Percentiles rank a stretch among this genome's conserved stretches.
phyloP scores from a whole-genome alignment of 768 basidiomycete genomes.

The Mycena sanguinolenta region DNA sequence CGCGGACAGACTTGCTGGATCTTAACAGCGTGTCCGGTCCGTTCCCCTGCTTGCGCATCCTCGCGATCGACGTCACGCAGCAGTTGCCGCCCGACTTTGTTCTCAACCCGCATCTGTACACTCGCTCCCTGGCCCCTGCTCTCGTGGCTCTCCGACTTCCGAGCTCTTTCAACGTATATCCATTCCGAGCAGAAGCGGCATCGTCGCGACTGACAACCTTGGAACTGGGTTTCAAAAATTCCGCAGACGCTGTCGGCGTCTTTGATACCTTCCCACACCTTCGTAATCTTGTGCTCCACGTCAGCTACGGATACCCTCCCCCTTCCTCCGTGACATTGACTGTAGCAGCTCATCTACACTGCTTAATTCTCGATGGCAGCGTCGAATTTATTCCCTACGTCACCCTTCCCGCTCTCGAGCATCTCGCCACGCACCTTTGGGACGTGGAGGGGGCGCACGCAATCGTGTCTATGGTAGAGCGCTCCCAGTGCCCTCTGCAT shows the following conservation, averaged over 20 bases:
- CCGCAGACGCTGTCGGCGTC: neutral
- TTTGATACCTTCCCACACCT: neutral
- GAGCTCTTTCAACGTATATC: neutral
- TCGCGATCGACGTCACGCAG: neutral
- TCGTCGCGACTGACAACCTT: neutral
- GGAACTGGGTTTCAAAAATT: neutral
- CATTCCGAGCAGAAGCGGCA: neutral
- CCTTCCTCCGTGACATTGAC: neutral
- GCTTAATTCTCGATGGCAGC: neutral
- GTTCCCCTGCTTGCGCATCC: neutral
- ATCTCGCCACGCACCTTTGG: neutral
- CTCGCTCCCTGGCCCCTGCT: neutral
- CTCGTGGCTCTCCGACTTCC: neutral
- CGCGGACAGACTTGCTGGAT: neutral
- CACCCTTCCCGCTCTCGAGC: neutral
- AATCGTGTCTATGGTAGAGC: neutral
- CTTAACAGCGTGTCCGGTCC: constrained; percentile 2
- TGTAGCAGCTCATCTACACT: neutral
- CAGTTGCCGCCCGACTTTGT: neutral
- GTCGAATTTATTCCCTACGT: neutral
- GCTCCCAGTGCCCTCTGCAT: neutral
- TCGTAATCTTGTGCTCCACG: neutral
- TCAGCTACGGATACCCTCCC: neutral
- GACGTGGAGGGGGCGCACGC: neutral
- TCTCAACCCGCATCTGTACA: neutral